These are phyloP conservation scores for Pontederia crassipes DNA, from an alignment of 176 grass and related monocot genomes.

Conservation along the genomic window DNA sequence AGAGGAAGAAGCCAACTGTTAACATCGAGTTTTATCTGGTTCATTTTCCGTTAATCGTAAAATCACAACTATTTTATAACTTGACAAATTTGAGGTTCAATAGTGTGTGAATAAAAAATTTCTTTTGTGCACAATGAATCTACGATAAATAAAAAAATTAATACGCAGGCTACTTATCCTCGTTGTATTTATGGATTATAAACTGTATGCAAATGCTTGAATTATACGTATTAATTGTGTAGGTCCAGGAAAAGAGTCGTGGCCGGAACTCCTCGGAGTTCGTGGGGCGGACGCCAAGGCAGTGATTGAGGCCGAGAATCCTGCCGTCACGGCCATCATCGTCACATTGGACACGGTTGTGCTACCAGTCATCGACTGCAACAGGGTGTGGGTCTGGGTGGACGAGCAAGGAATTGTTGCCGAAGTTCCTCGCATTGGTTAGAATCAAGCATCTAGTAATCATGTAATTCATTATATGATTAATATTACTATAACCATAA, in stretches of 20 bases:
- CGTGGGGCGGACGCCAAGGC: background rate
- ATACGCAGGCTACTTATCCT: too few relatives aligned
- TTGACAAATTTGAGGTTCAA: too few relatives aligned
- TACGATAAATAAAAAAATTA: too few relatives aligned
- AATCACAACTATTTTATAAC: too few relatives aligned
- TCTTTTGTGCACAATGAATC: too few relatives aligned
- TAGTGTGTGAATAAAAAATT: too few relatives aligned
- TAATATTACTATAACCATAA: too few relatives aligned
- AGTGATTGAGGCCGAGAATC: background rate
- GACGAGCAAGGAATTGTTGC: background rate
- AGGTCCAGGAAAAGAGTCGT: background rate
- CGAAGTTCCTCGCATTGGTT: background rate
- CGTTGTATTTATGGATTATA: too few relatives aligned
- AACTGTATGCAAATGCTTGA: background rate
- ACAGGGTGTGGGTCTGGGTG: constrained; percentile 9
- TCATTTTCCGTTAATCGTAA: too few relatives aligned
- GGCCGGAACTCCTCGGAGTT: constrained; percentile 1
- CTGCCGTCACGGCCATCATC: background rate
- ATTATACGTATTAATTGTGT: background rate
- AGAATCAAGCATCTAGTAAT: background rate
- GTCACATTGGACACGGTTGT: background rate
- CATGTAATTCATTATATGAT: too few relatives aligned
- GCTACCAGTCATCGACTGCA: background rate
- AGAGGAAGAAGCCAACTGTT: too few relatives aligned
- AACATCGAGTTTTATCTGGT: too few relatives aligned